Evolutionary conservation across 768 basidiomycete genomes (phyloP).

Genomic region (Lentinula edodes): DNA sequence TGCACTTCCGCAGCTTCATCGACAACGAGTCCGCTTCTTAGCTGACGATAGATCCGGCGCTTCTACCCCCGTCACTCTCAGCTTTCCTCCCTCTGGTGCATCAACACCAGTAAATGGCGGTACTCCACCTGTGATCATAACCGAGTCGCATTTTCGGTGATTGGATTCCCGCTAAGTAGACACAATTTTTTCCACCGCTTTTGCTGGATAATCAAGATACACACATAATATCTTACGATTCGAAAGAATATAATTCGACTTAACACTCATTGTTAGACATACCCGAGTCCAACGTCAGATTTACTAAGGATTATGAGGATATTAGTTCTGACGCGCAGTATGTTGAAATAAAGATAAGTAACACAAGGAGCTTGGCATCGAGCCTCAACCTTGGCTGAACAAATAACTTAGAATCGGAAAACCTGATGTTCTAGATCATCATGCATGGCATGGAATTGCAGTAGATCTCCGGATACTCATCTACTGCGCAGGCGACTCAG

Average conservation of each 20-base stretch:
- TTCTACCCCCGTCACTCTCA: conserved; percentile 59
- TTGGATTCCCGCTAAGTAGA: no score
- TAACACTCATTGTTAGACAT: not conserved
- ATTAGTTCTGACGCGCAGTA: not conserved
- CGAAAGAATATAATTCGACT: not conserved
- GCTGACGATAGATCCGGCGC: conserved; percentile 57
- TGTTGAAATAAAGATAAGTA: not conserved
- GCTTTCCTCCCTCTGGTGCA: conserved; percentile 49
- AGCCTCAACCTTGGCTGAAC: no score
- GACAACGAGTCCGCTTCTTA: conserved; percentile 77
- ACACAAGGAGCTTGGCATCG: not conserved
- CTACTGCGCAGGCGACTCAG: not conserved
- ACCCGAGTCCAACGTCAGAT: not conserved
- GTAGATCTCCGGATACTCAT: not conserved
- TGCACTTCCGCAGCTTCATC: conserved; percentile 54
- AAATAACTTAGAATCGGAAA: no score
- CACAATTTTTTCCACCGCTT: not conserved
- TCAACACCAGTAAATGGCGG: conserved; percentile 26
- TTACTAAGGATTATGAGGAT: not conserved
- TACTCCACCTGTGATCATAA: conserved; percentile 28
- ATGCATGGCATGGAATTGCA: not conserved
- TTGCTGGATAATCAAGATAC: not conserved
- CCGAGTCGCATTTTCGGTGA: conserved; percentile 39
- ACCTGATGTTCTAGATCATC: no score
- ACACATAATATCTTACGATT: not conserved